Conservation (phyloP, 495 filamentous ascomycete species). For the Aspergillus indologenus region DNA sequence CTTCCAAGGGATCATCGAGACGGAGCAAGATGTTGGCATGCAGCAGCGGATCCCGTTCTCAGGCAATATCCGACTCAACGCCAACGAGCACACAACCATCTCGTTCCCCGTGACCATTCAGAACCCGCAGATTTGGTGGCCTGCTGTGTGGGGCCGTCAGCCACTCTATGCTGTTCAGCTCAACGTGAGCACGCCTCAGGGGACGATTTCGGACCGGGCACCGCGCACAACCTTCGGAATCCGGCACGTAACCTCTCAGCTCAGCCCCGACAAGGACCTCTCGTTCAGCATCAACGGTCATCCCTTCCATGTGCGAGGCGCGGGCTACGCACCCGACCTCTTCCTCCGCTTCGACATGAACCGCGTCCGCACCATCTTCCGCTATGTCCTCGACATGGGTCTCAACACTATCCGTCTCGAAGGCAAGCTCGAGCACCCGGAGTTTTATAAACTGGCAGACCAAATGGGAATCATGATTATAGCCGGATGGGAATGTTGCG, state of each 20-base stretch:
- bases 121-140: slow-evolving; percentile 72
- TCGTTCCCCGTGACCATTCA: slow-evolving; percentile 37
- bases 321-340: slow-evolving; percentile 58
- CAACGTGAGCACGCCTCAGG: slow-evolving; percentile 30
- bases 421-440: slow-evolving; percentile 62
- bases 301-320: slow-evolving; percentile 58
- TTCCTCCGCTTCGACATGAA: slow-evolving; percentile 54
- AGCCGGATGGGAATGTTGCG: slow-evolving; percentile 65
- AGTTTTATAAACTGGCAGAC: slow-evolving; percentile 57
- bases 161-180: slow-evolving; percentile 60
- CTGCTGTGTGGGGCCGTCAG: slow-evolving; percentile 70
- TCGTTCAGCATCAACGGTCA: slow-evolving; percentile 54
- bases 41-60: slow-evolving; percentile 21
- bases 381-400: slow-evolving; percentile 55
- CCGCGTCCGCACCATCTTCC: slow-evolving; percentile 44
- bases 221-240: slow-evolving; percentile 49
- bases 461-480: slow-evolving; percentile 59
- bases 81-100: slow-evolving; percentile 38
- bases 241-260: slow-evolving; percentile 47
- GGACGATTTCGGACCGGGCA: slow-evolving; percentile 39
- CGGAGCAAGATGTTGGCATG: slow-evolving; percentile 14
- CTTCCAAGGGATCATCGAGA: slow-evolving; percentile 36
- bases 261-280: slow-evolving; percentile 54
- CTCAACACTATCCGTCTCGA: slow-evolving; percentile 63
- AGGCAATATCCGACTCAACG: slow-evolving; percentile 34